These are phyloP conservation scores for Taiwanofungus camphoratus DNA, from an alignment of 1,284 basidiomycete species.

Conservation along the genomic window DNA sequence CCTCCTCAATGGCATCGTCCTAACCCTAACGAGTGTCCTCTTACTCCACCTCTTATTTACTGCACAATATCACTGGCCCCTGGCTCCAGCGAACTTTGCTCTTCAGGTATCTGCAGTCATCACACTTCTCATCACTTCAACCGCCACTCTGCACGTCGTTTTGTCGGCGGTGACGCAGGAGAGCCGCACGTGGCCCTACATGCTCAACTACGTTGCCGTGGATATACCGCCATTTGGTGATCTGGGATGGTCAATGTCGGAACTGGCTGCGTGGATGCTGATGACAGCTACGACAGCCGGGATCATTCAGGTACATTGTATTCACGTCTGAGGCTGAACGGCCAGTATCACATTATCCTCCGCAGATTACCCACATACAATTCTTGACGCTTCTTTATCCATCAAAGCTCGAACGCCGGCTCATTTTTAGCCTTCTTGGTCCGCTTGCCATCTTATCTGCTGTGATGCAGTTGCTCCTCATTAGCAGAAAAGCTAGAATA, in stretches of 20 bases:
- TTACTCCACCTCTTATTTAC: conserved; percentile 93
- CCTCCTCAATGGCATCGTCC: conserved; percentile 79
- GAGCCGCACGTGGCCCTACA: conserved; percentile 86
- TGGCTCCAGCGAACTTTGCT: conserved; percentile 87
- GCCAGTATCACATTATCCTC: neutral
- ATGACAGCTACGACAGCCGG: conserved; percentile 85
- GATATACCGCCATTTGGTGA: conserved; percentile 62
- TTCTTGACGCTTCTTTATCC: conserved; percentile 96
- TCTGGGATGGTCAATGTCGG: conserved; percentile 57
- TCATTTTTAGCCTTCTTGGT: conserved; percentile 87
- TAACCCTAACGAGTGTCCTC: conserved; percentile 85
- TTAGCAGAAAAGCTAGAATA: conserved; percentile 45
- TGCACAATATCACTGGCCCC: conserved; percentile 92
- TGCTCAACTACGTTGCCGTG: conserved; percentile 87
- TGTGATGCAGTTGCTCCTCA: conserved; percentile 79
- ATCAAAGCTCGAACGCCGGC: conserved; percentile 82
- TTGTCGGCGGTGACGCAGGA: conserved; percentile 55
- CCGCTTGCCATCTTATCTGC: conserved; percentile 86
- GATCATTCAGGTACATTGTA: conserved; percentile 70
- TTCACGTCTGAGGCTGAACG: neutral
- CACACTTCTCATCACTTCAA: conserved; percentile 71
- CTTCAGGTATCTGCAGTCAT: conserved; percentile 83
- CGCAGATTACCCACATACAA: conserved; percentile 93
- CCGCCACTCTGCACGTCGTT: conserved; percentile 76
- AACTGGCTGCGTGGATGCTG: conserved; percentile 79